Conservation (phyloP, 225 moss, liverwort and hornwort species). For the Takakia lepidozioides region DNA sequence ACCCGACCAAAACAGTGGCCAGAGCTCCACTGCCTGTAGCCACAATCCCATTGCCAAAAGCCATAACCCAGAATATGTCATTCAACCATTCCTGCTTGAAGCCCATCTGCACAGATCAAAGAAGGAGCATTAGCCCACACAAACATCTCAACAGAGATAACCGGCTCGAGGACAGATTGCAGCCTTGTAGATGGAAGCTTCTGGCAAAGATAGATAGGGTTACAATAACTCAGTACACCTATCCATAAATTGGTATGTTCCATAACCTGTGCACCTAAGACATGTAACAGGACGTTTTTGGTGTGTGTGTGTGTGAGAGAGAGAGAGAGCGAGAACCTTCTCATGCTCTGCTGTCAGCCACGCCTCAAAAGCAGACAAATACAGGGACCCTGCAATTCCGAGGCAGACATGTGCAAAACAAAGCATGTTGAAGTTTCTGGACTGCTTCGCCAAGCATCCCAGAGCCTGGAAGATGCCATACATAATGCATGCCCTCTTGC, state of each 20-base stretch:
- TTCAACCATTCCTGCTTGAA: slow-evolving; percentile 88
- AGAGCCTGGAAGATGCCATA: slow-evolving; percentile 64
- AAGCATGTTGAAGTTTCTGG: slow-evolving; percentile 42
- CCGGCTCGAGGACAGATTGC: too few relatives aligned
- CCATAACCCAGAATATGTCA: slow-evolving; percentile 86
- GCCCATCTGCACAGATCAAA: slow-evolving; percentile 75
- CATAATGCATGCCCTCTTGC: slow-evolving; percentile 59
- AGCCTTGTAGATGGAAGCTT: too few relatives aligned
- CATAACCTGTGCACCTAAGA: too few relatives aligned
- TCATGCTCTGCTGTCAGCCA: slow-evolving; percentile 88
- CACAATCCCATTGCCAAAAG: slow-evolving; percentile 37
- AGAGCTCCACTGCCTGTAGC: slow-evolving; percentile 62
- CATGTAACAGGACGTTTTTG: too few relatives aligned
- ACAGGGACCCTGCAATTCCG: slow-evolving; percentile 63
- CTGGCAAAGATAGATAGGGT: too few relatives aligned
- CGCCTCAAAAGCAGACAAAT: slow-evolving; percentile 65
- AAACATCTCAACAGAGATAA: too few relatives aligned
- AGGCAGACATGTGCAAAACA: slow-evolving; percentile 64
- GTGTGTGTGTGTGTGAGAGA: too few relatives aligned
- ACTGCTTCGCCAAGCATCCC: slow-evolving; percentile 66
- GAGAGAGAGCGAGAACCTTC: too few relatives aligned
- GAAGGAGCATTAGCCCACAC: too few relatives aligned
- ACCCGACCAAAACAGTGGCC: slow-evolving; percentile 41
- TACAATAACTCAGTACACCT: too few relatives aligned
- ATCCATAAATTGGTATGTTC: too few relatives aligned